These are phyloP conservation scores for Apiospora arundinis DNA, from an alignment of 2,329 filamentous ascomycete species.

Conservation along the genomic window DNA sequence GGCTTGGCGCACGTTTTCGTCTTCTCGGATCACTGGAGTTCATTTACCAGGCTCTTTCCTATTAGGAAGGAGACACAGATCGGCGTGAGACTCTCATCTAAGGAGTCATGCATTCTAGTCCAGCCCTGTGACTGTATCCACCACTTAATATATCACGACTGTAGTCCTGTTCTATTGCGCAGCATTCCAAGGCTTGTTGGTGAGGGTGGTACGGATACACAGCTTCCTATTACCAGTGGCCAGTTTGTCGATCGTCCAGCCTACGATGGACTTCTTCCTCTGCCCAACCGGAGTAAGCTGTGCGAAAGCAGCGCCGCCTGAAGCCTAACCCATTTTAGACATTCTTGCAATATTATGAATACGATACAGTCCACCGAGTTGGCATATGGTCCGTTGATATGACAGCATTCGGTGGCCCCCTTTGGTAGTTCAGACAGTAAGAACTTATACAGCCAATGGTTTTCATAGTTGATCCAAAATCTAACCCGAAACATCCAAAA, in stretches of 20 bases:
- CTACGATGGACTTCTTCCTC: neutral
- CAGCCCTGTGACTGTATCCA: neutral
- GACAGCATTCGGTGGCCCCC: no score
- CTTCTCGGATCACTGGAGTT: neutral
- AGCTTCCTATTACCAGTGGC: neutral
- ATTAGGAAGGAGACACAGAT: neutral
- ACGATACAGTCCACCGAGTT: no score
- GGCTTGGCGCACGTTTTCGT: slow-evolving; percentile 1
- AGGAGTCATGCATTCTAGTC: neutral
- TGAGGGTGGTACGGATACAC: neutral
- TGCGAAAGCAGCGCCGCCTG: neutral
- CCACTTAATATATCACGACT: neutral
- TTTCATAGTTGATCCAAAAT: no score
- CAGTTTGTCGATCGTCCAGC: neutral
- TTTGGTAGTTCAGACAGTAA: no score
- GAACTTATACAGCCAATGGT: no score
- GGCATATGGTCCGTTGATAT: no score
- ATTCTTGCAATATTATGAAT: no score
- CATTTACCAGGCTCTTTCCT: neutral
- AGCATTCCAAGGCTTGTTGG: neutral
- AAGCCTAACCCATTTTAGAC: no score
- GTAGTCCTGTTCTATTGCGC: neutral
- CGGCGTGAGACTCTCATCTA: neutral
- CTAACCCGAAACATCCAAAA: no score
- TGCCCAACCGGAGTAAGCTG: neutral